phyloP scores from a whole-genome alignment of 2,329 filamentous ascomycete genomes.

The Malbranchea zuffiana region DNA sequence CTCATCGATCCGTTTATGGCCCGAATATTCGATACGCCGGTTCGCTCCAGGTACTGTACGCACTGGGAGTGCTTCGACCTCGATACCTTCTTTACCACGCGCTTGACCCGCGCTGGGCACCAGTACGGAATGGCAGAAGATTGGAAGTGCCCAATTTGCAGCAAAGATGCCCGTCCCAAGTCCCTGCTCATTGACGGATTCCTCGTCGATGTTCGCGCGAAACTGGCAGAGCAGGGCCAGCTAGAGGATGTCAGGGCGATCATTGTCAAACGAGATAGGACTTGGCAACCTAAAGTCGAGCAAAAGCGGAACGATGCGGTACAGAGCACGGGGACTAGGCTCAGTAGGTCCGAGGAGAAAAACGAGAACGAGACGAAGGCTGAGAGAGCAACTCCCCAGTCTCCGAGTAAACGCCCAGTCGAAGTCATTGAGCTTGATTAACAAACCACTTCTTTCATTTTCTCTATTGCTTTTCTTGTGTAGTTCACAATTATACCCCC shows the following conservation, averaged over 20 bases:
- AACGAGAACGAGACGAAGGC: not conserved
- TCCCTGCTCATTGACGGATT: constrained; percentile 65
- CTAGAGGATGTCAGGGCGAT: constrained; percentile 49
- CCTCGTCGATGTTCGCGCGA: constrained; percentile 49
- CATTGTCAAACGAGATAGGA: constrained; percentile 51
- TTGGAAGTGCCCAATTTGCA: constrained; percentile 83
- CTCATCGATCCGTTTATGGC: constrained; percentile 58
- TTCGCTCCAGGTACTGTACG: constrained; percentile 56
- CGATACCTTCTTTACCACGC: constrained; percentile 63
- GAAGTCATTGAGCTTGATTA: constrained; percentile 16
- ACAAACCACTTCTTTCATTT: not conserved
- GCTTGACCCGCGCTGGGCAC: constrained; percentile 37
- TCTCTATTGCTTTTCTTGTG: not conserved
- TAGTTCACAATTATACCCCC: too few species aligned
- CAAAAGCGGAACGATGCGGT: not conserved
- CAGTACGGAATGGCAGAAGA: constrained; percentile 33
- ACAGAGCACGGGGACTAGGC: not conserved
- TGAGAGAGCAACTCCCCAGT: not conserved
- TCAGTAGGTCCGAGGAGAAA: too few species aligned
- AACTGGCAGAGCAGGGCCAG: constrained; percentile 41
- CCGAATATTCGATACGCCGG: constrained; percentile 57
- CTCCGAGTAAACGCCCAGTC: constrained; percentile 3
- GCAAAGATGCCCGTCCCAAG: constrained; percentile 61
- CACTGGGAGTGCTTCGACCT: constrained; percentile 90
- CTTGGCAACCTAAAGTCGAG: constrained; percentile 48